Evolutionary conservation across 441 rosid species (phyloP).

Genomic region (Cnidoscolus chayamansa): DNA sequence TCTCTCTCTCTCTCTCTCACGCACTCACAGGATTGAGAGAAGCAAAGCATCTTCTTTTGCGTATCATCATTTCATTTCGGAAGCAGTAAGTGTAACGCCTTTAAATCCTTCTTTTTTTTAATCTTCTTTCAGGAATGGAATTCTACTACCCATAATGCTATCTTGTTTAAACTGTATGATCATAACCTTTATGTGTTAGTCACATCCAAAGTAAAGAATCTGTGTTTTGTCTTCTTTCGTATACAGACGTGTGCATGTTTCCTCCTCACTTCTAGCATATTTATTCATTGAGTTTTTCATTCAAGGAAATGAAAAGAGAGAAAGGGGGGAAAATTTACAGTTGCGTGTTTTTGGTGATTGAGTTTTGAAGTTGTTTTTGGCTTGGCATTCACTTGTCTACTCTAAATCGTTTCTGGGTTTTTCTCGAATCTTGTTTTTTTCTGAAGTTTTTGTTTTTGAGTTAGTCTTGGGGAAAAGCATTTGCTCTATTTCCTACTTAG

Average conservation of each 20-base stretch:
- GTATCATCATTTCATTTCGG: slow-evolving; percentile 18
- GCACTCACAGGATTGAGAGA: slow-evolving; percentile 16
- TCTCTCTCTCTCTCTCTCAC: not conserved
- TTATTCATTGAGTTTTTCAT: slow-evolving; percentile 21
- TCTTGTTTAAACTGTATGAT: not conserved
- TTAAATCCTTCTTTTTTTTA: not conserved
- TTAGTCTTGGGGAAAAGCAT: not conserved
- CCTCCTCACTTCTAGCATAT: slow-evolving; percentile 9
- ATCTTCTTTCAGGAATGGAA: not conserved
- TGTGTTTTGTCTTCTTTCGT: slow-evolving; percentile 11
- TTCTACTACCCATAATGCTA: slow-evolving; percentile 6
- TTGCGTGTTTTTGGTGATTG: not conserved
- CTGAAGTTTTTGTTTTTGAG: not conserved
- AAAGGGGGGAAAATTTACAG: not conserved
- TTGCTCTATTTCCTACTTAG: not conserved
- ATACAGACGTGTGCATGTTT: not conserved
- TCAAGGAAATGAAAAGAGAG: slow-evolving; percentile 3
- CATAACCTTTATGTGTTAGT: slow-evolving; percentile 18
- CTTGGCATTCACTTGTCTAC: not conserved
- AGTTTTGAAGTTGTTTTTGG: not conserved
- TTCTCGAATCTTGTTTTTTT: not conserved
- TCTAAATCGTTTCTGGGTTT: not conserved
- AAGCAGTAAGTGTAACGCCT: slow-evolving; percentile 23
- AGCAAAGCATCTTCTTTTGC: slow-evolving; percentile 32
- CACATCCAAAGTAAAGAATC: slow-evolving; percentile 34